phyloP scores from a whole-genome alignment of 805 yeast genomes.

The Candida tammaniensis region DNA sequence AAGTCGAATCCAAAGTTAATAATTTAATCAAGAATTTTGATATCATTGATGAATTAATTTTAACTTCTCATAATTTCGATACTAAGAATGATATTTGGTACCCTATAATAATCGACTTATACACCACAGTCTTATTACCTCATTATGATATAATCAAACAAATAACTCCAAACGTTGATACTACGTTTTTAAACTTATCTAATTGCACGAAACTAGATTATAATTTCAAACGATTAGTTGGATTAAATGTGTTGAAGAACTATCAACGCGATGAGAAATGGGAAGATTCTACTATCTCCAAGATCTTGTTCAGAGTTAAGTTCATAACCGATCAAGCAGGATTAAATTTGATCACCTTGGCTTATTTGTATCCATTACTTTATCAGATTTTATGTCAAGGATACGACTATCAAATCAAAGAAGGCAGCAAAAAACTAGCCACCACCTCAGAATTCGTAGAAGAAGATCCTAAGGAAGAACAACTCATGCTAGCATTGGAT shows the following conservation, averaged over 20 bases:
- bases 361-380: constrained; percentile 74
- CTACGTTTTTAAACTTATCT: constrained; percentile 9
- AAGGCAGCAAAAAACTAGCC: constrained; percentile 44
- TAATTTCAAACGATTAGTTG: constrained; percentile 34
- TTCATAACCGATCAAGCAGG: constrained; percentile 71
- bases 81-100: constrained; percentile 13
- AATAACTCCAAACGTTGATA: constrained; percentile 43
- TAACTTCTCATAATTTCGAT: constrained; percentile 10
- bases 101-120: constrained; percentile 9
- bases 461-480: constrained; percentile 88
- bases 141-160: constrained; percentile 52
- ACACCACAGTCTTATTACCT: constrained; percentile 39
- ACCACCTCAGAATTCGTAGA: constrained; percentile 69
- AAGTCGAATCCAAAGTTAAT: constrained; percentile 30
- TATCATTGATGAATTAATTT: constrained; percentile 12
- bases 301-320: constrained; percentile 73
- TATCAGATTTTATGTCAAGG: constrained; percentile 67
- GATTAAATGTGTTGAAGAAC: constrained; percentile 67
- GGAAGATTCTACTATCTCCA: constrained; percentile 53
- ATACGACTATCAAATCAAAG: constrained; percentile 50
- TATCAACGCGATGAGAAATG: constrained; percentile 41
- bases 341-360: constrained; percentile 64
- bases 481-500: constrained; percentile 71
- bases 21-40: constrained; percentile 10
- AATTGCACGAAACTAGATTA: constrained; percentile 9